Percentiles rank a stretch among this genome's conserved stretches.
Evolutionary conservation across 2,329 filamentous ascomycete genomes (phyloP).

Genomic region (Aschersonia sp.): DNA sequence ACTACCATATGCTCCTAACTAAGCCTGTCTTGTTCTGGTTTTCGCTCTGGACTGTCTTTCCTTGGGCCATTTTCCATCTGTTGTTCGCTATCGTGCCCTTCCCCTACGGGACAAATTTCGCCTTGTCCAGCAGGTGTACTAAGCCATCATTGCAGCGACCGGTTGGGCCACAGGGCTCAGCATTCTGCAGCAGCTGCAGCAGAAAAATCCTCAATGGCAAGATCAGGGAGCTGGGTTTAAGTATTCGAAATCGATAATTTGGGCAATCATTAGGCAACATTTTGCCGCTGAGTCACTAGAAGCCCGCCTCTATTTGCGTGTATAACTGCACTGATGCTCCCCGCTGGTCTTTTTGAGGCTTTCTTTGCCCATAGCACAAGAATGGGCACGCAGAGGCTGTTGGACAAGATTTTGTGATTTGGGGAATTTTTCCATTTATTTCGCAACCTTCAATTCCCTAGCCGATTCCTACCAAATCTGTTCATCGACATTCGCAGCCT

Average conservation of each 20-base stretch:
- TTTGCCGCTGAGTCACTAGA: slow-evolving; percentile 50
- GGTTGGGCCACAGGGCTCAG: slow-evolving; percentile 53
- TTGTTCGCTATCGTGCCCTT: slow-evolving; percentile 70
- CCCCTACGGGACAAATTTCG: slow-evolving; percentile 55
- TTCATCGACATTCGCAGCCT: slow-evolving; percentile 72
- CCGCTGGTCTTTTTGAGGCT: slow-evolving; percentile 54
- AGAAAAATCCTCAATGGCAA: slow-evolving; percentile 27
- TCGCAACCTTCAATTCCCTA: slow-evolving; percentile 85
- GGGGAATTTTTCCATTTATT: slow-evolving; percentile 76
- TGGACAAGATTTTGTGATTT: slow-evolving; percentile 59
- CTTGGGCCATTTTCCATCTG: slow-evolving; percentile 79
- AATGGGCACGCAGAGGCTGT: slow-evolving; percentile 23
- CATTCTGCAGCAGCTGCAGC: slow-evolving; percentile 57
- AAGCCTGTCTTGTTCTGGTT: slow-evolving; percentile 77
- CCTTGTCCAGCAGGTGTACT: slow-evolving; percentile 57
- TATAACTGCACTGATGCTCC: slow-evolving; percentile 58
- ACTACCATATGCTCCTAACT: slow-evolving; percentile 63
- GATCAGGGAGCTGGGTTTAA: slow-evolving; percentile 7
- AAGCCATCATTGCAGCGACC: slow-evolving; percentile 53
- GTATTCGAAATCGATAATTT: slow-evolving; percentile 20
- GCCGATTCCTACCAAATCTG: slow-evolving; percentile 79
- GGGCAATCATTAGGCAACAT: slow-evolving; percentile 27
- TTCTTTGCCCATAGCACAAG: slow-evolving; percentile 14
- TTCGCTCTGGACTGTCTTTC: slow-evolving; percentile 78
- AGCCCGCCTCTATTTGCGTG: slow-evolving; percentile 73